Evolutionary conservation across 345 rosid genomes (phyloP).

Genomic region (Erucastrum elatum): DNA sequence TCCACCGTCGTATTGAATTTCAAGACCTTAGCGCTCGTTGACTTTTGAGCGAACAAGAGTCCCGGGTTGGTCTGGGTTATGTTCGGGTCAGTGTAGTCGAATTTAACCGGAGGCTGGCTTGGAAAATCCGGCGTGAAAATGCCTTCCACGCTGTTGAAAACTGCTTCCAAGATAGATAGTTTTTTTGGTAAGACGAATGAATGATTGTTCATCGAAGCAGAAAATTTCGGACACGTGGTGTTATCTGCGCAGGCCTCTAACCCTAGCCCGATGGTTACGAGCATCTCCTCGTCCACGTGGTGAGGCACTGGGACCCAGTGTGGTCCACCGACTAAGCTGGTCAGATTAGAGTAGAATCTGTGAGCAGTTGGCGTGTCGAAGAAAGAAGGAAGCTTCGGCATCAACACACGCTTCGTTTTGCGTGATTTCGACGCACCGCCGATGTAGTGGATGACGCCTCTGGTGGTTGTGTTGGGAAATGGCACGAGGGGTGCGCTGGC

Average conservation of each 20-base stretch:
- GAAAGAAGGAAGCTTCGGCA: conserved; percentile 69
- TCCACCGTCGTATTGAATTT: conserved; percentile 77
- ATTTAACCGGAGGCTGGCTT: conserved; percentile 49
- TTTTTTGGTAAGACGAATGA: conserved; percentile 57
- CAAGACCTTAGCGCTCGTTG: conserved; percentile 58
- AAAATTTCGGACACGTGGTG: conserved; percentile 51
- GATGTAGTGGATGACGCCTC: conserved; percentile 58
- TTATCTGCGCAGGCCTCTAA: conserved; percentile 51
- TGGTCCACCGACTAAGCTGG: conserved; percentile 47
- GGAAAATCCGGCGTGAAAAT: conserved; percentile 77
- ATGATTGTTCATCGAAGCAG: conserved; percentile 80
- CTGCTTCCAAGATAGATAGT: conserved; percentile 66
- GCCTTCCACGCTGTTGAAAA: conserved; percentile 49
- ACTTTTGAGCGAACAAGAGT: conserved; percentile 49
- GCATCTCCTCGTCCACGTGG: conserved; percentile 67
- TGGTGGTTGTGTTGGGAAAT: conserved; percentile 59
- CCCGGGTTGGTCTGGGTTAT: conserved; percentile 29
- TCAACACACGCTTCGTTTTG: conserved; percentile 37
- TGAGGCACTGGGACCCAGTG: conserved; percentile 68
- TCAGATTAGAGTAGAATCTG: conserved; percentile 58
- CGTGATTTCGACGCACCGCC: conserved; percentile 36
- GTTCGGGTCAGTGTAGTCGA: conserved; percentile 63
- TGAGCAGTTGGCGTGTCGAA: conserved; percentile 72
- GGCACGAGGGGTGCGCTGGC: conserved; percentile 40
- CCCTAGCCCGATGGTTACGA: conserved; percentile 59